Evolutionary conservation across 495 filamentous ascomycete genomes (phyloP), one percentile per base, ranked within the genome.

Genomic region (Apodospora peruviana): DNA sequence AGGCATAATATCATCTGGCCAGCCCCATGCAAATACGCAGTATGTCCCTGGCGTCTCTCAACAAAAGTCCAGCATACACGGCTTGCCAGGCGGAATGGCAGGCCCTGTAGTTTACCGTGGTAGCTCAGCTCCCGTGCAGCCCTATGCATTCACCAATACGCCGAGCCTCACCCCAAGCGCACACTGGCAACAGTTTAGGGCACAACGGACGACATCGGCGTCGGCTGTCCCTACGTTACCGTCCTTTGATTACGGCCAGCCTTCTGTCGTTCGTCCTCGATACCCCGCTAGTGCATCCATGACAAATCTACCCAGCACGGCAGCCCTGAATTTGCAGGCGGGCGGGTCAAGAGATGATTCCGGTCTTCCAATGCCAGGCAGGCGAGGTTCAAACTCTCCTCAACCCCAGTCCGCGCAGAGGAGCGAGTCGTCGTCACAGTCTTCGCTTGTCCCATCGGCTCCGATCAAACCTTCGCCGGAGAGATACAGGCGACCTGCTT

Each of bases 141-240:
- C 88, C 10, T 96, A 96, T 70, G 86, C 88, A 25, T 95, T 93
- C 68, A 87, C 82, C 25, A 78, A 75, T 59, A 87, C 89, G 45
- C 86, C 90, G 19, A 81, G 77, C 55, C 70, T 87, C 52, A 77
- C 74, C 34, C 79, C 74, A 51, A 64, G 71, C 17, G 64, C 60
- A 61, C 68, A 81, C 67, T 84, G 80, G 65, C 83, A 85, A 56
- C 80, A 87, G 63, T 74, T 84, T 44, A 80, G 83, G 19, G 74
- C 79, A 37, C 85, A 90, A 34, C 81, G 79, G 60, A 80, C 84
- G 54, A 77, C 85, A 5, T 78, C 77, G 19, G 84, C 87, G 27
- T 77, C 84, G 35, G 80, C 84, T 32, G 74, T 75, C 9, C 70
- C 75, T 5, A 78, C 76, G 36, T 69, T 79, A 45, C 71, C 74